A percentile compares a stretch with the other conserved stretches of the same genome.
phyloP scores from a whole-genome alignment of 2,329 filamentous ascomycete genomes.

The Exophiala mesophila region DNA sequence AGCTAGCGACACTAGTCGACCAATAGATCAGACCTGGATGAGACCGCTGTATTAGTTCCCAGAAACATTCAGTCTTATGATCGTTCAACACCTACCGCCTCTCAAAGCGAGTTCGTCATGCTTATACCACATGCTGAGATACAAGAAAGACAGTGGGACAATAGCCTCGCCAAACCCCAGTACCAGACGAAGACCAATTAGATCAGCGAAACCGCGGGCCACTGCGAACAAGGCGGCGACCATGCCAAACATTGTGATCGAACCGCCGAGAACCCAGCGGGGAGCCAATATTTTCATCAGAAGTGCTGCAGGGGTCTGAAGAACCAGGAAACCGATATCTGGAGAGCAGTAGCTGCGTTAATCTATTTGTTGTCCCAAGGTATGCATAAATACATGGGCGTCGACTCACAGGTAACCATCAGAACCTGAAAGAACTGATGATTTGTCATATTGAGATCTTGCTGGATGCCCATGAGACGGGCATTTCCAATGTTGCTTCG shows the following conservation, averaged over 20 bases:
- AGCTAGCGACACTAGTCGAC: slow-evolving; percentile 55
- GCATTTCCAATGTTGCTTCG: slow-evolving; percentile 71
- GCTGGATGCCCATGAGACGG: slow-evolving; percentile 58
- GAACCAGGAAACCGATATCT: slow-evolving; percentile 1
- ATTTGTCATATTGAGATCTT: slow-evolving; percentile 53
- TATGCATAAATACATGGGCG: neutral
- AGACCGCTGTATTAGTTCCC: slow-evolving; percentile 29
- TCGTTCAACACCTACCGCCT: neutral
- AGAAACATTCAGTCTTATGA: neutral
- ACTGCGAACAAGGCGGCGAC: neutral
- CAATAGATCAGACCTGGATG: slow-evolving; percentile 47
- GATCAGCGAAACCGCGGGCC: neutral
- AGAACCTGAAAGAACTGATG: slow-evolving; percentile 62
- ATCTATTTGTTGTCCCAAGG: neutral
- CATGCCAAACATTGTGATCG: neutral
- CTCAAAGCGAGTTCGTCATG: slow-evolving; percentile 2
- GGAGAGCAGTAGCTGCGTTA: neutral
- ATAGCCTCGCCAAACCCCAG: slow-evolving; percentile 1
- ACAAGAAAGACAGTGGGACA: neutral
- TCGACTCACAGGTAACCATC: slow-evolving; percentile 1
- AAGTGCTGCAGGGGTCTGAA: neutral
- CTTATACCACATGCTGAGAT: slow-evolving; percentile 1
- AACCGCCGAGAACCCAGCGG: neutral
- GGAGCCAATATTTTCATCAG: neutral
- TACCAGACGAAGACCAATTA: slow-evolving; percentile 1